Base-by-base conservation (phyloP, 2,329 filamentous ascomycete genomes). In the Zasmidium cellare region DNA sequence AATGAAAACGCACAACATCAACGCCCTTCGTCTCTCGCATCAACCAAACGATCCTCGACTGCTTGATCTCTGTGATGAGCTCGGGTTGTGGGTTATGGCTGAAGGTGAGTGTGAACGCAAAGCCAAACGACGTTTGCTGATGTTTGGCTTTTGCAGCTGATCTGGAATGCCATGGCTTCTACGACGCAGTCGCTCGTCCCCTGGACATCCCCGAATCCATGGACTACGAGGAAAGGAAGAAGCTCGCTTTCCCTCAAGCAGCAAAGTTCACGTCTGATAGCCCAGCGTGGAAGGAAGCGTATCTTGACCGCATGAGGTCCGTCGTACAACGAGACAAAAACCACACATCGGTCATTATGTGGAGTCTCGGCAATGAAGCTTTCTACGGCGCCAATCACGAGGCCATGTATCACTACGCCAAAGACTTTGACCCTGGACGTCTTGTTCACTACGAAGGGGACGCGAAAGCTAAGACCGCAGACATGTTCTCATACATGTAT, bases 311-410 rank as follows among this genome's bases (percentile, higher is more conserved):
- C 2, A 84, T 85, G 57, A 73, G 77, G 28, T 84, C 87, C 54
- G 73, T 90, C 55, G 79, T 91, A 0, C 80, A 86, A 65, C 79
- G 88, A 16, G 87, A 90, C 71, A 89, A 89, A 73, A 87, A 90
- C 57, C 85, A 90, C 63, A 72, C 88, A 0, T 86, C 81, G 16
- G 79, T 91, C 50, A 84, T 91, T 50, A 83, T 90, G 44, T 91
- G 88, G 88, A 87, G 84, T 47, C 77, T 91, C 0, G 88, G 88
- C 0, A 91, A 91, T 65, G 88, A 91, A 68, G 83, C 87, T 0
- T 90, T 89, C 68, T 90, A 88, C 65, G 35, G 88, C 0, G 75
- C 77, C 9, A 90, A 91, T 67, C 85, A 88, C 66, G 79, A 78
- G 48, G 84, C 82, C 31, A 91, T 91, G 88, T 86, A 86, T 63